phyloP scores from a whole-genome alignment of 768 basidiomycete species.

The Hemileccinum impolitum region DNA sequence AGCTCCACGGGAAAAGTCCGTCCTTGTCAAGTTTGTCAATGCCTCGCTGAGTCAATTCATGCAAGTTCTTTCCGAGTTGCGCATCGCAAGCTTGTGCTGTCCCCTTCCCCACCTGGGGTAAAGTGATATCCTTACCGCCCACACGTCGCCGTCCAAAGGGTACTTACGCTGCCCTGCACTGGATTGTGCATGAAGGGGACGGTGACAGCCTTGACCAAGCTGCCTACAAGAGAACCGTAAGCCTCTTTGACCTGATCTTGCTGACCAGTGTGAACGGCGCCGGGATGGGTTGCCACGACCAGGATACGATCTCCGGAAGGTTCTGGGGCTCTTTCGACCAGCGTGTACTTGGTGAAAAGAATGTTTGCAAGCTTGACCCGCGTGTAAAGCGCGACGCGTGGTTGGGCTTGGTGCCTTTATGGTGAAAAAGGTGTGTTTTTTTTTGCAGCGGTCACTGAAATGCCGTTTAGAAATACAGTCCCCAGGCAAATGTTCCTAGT shows the following conservation, averaged over 20 bases:
- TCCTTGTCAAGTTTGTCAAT: constrained; percentile 22
- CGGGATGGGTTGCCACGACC: no score
- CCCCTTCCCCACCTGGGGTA: constrained; percentile 17
- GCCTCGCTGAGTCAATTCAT: constrained; percentile 28
- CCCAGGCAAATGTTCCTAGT: no score
- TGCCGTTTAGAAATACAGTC: not conserved
- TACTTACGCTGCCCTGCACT: constrained; percentile 24
- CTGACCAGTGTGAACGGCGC: no score
- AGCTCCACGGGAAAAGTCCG: not conserved
- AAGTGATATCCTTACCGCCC: constrained; percentile 28
- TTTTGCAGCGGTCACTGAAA: constrained; percentile 13
- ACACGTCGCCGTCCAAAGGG: constrained; percentile 32
- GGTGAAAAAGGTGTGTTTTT: not conserved
- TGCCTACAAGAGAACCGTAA: no score
- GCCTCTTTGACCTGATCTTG: no score
- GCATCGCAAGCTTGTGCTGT: constrained; percentile 21
- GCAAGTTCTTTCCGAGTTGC: constrained; percentile 28
- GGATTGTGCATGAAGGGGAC: constrained; percentile 28
- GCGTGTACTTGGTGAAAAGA: no score
- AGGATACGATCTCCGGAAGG: no score
- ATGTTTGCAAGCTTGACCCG: no score
- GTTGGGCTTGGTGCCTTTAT: no score
- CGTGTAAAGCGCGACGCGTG: no score
- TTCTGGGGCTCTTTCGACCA: no score
- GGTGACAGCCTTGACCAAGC: constrained; percentile 17